These are phyloP conservation scores for Linnemannia exigua DNA, from an alignment of 192 early-diverging fungal genomes.

Conservation along the genomic window DNA sequence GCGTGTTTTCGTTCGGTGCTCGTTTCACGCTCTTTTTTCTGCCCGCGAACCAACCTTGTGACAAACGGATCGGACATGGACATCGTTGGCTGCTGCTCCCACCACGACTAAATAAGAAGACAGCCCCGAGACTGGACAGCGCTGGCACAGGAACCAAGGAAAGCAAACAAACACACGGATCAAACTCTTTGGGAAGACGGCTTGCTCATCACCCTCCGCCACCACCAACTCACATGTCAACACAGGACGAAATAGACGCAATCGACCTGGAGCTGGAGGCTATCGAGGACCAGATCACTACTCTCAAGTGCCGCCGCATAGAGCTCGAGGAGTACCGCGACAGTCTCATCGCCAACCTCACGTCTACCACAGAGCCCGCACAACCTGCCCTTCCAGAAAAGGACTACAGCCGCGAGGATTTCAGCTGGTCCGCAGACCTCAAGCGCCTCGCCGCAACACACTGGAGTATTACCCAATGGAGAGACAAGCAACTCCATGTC, in stretches of 20 bases:
- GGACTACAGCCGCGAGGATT: slow-evolving; percentile 60
- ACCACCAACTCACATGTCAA: not conserved
- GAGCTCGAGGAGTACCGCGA: slow-evolving; percentile 38
- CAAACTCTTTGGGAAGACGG: not conserved
- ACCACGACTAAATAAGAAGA: not conserved
- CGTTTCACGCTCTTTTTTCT: not conserved
- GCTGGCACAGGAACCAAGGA: not conserved
- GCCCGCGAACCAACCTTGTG: not conserved
- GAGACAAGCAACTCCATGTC: slow-evolving; percentile 87
- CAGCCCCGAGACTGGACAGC: not conserved
- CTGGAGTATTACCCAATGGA: slow-evolving; percentile 62
- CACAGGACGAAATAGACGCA: slow-evolving; percentile 25
- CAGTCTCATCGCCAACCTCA: slow-evolving; percentile 9
- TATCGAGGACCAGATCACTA: slow-evolving; percentile 41
- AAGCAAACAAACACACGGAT: not conserved
- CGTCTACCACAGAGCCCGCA: not conserved
- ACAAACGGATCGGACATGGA: not conserved
- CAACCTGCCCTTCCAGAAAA: not conserved
- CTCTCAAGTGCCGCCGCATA: slow-evolving; percentile 24
- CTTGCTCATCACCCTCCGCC: not conserved
- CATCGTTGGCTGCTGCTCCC: no score
- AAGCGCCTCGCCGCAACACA: slow-evolving; percentile 52
- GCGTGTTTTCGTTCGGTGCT: not conserved
- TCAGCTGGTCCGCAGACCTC: slow-evolving; percentile 66
- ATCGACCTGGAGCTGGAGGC: slow-evolving; percentile 31